These are phyloP conservation scores for Scedosporium apiospermum DNA, from an alignment of 2,329 filamentous ascomycete genomes.

Conservation along the genomic window DNA sequence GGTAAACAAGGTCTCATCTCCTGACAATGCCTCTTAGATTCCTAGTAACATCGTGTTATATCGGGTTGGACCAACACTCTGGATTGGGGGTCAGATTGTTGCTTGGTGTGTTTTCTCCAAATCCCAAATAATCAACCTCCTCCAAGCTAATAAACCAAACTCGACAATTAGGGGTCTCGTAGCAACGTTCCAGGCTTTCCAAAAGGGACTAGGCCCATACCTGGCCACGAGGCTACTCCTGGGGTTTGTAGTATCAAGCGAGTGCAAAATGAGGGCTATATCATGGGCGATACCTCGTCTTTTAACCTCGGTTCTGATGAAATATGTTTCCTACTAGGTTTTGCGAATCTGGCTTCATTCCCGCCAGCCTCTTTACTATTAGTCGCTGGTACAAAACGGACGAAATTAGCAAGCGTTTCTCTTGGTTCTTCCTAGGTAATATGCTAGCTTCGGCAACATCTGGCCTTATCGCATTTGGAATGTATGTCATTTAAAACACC, in stretches of 20 bases:
- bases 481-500: not conserved
- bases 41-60: constrained; percentile 39
- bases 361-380: constrained; percentile 35
- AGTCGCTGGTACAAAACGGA: constrained; percentile 36
- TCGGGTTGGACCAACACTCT: constrained; percentile 31
- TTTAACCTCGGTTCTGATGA: not conserved
- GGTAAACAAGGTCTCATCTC: not conserved
- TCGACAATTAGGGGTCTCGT: constrained; percentile 20
- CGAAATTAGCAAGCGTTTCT: constrained; percentile 35
- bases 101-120: constrained; percentile 24
- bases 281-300: constrained; percentile 9
- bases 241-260: constrained; percentile 7
- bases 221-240: constrained; percentile 27
- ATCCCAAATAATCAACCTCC: constrained; percentile 17
- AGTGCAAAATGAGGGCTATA: no score
- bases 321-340: not conserved
- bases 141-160: constrained; percentile 10
- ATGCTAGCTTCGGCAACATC: constrained; percentile 27
- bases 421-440: constrained; percentile 36
- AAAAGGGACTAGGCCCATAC: constrained; percentile 18
- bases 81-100: constrained; percentile 30
- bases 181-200: constrained; percentile 25
- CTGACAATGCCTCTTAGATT: constrained; percentile 15
- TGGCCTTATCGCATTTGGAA: constrained; percentile 31
- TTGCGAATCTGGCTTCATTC: constrained; percentile 29